Evolutionary conservation across 1,139 yeast genomes (phyloP), one percentile per base, ranked within the genome.

Genomic region (Arxiozyma heterogenica): DNA sequence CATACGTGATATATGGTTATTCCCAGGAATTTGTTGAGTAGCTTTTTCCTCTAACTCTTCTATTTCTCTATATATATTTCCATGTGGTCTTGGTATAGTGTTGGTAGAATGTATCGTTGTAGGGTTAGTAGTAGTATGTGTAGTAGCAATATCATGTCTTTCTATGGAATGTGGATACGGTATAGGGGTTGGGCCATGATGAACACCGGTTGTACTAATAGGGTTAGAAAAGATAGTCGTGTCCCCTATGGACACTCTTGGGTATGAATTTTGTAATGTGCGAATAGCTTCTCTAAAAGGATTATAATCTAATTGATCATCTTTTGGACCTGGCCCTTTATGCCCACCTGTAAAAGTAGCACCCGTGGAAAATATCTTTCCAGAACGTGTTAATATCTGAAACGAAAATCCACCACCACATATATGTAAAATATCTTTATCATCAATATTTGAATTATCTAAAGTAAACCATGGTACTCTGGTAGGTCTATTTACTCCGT

Each of bases 341-440:
- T 67, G 63, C 4, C 75, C 75, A 15, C 75, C 76, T 54, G 74
- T 75, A 75, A 81, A 82, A 22, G 73, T 71, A 5, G 72, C 62
- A 0, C 87, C 87, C 0, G 85, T 79, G 49, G 73, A 75, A 64
- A 73, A 82, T 17, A 83, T 62, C 9, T 75, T 72, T 0, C 89
- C 89, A 3, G 73, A 67, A 47, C 75, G 73, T 0, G 84, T 77
- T 22, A 85, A 68, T 0, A 86, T 70, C 49, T 82, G 80, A 61
- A 84, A 82, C n/a, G 84, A 77, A 62, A 75, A 84, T 1, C 94
- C 94, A 43, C 85, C 85, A 7, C 85, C 83, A 20, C 79, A 73
- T 1, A 85, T 71, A 61, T 83, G 87, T 4, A 78, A 72, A 9
- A 83, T 69, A 1, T 77, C 65, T 25, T 70, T 66, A 20, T 72